Percentiles rank a stretch among this genome's conserved stretches.
phyloP scores from a whole-genome alignment of 345 rosid species.

The Populus alba region DNA sequence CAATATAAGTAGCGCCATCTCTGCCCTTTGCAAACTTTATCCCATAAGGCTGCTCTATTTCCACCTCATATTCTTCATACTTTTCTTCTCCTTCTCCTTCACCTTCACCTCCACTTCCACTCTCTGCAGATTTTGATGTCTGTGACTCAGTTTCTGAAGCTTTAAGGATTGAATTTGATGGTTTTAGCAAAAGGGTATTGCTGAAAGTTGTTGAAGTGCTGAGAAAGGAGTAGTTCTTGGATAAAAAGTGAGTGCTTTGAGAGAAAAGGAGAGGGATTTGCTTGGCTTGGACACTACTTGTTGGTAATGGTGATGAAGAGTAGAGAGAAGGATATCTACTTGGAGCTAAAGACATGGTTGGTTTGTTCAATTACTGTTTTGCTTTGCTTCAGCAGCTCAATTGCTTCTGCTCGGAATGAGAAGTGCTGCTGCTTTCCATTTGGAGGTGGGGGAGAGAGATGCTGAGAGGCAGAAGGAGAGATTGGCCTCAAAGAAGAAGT shows the following conservation, averaged over 20 bases:
- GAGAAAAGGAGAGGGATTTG: slow-evolving; percentile 33
- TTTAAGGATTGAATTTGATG: slow-evolving; percentile 31
- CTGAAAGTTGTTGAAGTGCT: slow-evolving; percentile 25
- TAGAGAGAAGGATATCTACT: slow-evolving; percentile 50
- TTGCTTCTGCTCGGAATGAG: not conserved
- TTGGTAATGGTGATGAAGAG: slow-evolving; percentile 52
- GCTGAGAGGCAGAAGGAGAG: not conserved
- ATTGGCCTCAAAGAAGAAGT: not conserved
- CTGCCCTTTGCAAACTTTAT: slow-evolving; percentile 80
- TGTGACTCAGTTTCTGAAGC: slow-evolving; percentile 64
- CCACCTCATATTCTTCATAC: slow-evolving; percentile 83
- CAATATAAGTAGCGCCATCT: slow-evolving; percentile 91
- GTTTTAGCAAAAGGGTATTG: slow-evolving; percentile 44
- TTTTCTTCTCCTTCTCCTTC: slow-evolving; percentile 37
- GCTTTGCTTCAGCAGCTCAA: not conserved
- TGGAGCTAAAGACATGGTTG: slow-evolving; percentile 60
- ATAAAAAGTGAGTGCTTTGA: slow-evolving; percentile 23
- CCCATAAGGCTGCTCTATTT: slow-evolving; percentile 78
- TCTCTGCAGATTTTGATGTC: slow-evolving; percentile 35
- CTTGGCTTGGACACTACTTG: slow-evolving; percentile 34
- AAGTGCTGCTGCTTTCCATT: not conserved
- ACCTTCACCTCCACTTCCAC: slow-evolving; percentile 33
- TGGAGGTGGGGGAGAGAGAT: not conserved
- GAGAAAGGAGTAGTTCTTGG: slow-evolving; percentile 25
- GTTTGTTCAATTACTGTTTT: not conserved